Evolutionary conservation across 2,329 filamentous ascomycete genomes (phyloP).

Genomic region (Fusarium tjaetaba): DNA sequence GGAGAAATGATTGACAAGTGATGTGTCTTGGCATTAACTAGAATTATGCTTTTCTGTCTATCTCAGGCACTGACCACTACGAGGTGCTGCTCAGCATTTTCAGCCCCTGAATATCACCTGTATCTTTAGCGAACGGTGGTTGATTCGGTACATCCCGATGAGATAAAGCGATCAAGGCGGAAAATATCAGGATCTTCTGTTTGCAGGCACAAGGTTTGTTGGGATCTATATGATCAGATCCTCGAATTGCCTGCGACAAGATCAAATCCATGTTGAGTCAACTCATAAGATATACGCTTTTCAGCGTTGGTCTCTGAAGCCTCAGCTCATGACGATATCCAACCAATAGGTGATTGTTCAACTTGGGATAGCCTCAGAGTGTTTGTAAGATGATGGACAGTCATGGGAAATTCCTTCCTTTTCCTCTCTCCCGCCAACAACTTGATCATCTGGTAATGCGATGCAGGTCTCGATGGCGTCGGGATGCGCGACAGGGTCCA

Average conservation of each 20-base stretch:
- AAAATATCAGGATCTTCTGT: not conserved
- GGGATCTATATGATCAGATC: not conserved
- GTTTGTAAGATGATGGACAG: too few relatives aligned
- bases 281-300: not conserved
- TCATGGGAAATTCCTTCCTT: not conserved
- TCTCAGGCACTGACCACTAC: constrained; percentile 24
- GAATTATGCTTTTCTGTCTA: constrained; percentile 22
- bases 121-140: not conserved
- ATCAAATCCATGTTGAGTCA: not conserved
- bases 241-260: not conserved
- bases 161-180: not conserved
- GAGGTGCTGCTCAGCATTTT: not conserved
- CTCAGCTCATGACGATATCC: not conserved
- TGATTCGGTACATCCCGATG: not conserved
- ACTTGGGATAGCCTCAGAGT: not conserved
- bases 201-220: not conserved
- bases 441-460: not conserved
- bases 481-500: constrained; percentile 5
- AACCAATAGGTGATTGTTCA: not conserved
- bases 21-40: constrained; percentile 15
- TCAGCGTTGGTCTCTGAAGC: not conserved
- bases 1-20: not conserved
- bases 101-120: constrained; percentile 8
- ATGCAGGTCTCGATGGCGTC: constrained; percentile 2
- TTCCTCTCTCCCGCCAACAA: not conserved